phyloP scores from a whole-genome alignment of 345 rosid genomes.

The Eucalyptus sp. region DNA sequence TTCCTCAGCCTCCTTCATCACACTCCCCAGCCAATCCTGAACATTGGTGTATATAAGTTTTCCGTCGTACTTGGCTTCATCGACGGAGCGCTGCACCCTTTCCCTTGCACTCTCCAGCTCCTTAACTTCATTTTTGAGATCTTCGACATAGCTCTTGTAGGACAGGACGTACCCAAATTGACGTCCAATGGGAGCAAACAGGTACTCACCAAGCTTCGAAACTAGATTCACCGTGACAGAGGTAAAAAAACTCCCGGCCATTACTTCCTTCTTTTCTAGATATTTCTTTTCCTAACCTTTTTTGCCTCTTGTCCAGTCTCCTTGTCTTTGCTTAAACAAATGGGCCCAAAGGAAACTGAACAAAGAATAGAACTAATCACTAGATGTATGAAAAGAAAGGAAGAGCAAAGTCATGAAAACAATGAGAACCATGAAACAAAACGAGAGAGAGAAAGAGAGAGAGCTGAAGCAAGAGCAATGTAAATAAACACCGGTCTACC shows the following conservation, averaged over 20 bases:
- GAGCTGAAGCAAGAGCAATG: neutral
- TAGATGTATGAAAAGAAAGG: too few species aligned
- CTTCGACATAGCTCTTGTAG: neutral
- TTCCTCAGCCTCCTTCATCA: neutral
- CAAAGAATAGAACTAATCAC: neutral
- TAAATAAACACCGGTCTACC: too few species aligned
- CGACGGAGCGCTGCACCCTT: neutral
- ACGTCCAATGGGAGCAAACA: neutral
- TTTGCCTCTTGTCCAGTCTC: neutral
- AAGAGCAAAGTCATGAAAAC: too few species aligned
- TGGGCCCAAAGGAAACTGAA: neutral
- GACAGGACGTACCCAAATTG: neutral
- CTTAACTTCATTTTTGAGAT: neutral
- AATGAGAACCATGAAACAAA: too few species aligned
- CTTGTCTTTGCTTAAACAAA: neutral
- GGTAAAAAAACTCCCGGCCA: fast-evolving
- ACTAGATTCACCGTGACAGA: neutral
- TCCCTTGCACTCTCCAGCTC: neutral
- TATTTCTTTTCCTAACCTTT: neutral
- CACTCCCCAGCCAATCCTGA: neutral
- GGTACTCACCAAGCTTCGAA: neutral
- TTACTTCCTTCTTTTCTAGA: neutral
- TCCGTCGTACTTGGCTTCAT: fast-evolving
- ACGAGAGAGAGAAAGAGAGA: neutral
- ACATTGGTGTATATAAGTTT: neutral